These are phyloP conservation scores for Phytophthora crassamura DNA, from an alignment of 352 stramenopile species.

Conservation along the genomic window DNA sequence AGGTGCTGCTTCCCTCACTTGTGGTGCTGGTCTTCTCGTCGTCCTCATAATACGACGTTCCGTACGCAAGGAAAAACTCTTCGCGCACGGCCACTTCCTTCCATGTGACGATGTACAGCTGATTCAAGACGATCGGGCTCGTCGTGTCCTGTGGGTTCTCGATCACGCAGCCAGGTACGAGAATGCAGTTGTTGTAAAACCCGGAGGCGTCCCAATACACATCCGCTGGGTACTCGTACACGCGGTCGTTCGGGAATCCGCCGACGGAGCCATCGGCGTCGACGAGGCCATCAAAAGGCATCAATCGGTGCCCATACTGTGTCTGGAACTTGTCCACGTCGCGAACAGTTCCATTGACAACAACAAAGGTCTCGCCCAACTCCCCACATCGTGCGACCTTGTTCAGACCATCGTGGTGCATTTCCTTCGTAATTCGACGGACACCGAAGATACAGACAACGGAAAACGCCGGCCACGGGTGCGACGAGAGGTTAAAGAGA, in stretches of 20 bases:
- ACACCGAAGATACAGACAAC: conserved; percentile 91
- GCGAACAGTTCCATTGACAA: conserved; percentile 86
- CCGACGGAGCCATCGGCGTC: conserved; percentile 85
- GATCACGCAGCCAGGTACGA: conserved; percentile 85
- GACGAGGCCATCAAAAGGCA: conserved; percentile 83
- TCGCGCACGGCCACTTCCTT: conserved; percentile 85
- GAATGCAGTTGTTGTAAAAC: conserved; percentile 92
- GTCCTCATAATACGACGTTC: conserved; percentile 90
- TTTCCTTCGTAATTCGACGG: conserved; percentile 85
- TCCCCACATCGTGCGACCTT: conserved; percentile 87
- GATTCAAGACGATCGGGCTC: conserved; percentile 81
- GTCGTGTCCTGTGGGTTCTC: conserved; percentile 82
- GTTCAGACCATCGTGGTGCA: conserved; percentile 89
- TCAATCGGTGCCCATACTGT: conserved; percentile 85
- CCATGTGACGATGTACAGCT: conserved; percentile 91
- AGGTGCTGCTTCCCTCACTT: conserved; percentile 38
- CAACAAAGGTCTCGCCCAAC: conserved; percentile 87
- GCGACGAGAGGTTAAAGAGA: conserved; percentile 83
- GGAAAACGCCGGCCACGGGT: conserved; percentile 86
- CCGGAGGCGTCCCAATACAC: conserved; percentile 89
- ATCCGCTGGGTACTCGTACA: conserved; percentile 87
- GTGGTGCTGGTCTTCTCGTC: conserved; percentile 66
- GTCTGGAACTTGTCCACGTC: conserved; percentile 91
- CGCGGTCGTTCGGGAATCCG: conserved; percentile 87
- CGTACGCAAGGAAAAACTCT: conserved; percentile 90